Evolutionary conservation across 257 asterid species (phyloP).

Genomic region (Nicotiana sylvestris): DNA sequence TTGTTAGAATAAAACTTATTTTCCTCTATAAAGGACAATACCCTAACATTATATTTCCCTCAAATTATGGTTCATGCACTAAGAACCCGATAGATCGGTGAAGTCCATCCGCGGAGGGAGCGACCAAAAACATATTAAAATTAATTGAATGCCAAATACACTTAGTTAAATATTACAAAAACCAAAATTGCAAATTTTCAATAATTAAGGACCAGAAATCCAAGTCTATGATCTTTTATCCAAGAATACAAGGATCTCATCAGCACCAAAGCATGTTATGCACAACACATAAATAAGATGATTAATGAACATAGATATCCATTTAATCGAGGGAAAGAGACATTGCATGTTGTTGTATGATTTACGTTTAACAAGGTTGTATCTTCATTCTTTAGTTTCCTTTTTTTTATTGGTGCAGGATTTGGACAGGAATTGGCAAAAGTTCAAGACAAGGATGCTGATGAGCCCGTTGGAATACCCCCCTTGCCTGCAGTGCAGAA

Average conservation of each 20-base stretch:
- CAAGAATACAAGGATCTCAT: neutral
- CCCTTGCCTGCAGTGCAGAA: constrained; percentile 48
- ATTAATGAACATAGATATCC: neutral
- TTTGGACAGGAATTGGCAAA: constrained; percentile 40
- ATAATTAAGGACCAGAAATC: neutral
- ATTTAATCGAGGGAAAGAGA: neutral
- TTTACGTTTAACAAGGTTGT: neutral
- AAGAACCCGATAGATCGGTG: neutral
- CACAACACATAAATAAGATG: neutral
- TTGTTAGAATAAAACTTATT: neutral
- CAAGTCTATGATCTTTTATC: neutral
- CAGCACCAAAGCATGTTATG: neutral
- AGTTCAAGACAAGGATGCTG: constrained; percentile 49
- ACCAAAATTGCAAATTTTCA: neutral
- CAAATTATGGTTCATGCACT: constrained; percentile 6
- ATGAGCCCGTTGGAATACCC: constrained; percentile 45
- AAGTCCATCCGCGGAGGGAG: neutral
- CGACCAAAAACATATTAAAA: neutral
- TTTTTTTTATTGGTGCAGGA: constrained; percentile 20
- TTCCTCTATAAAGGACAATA: neutral
- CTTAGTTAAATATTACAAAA: neutral
- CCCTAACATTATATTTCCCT: neutral
- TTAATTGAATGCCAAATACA: neutral
- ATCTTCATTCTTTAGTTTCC: neutral
- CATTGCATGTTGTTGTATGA: neutral